Conservation (phyloP, 1,284 basidiomycete genomes). For the Cryptococcus sp. region DNA sequence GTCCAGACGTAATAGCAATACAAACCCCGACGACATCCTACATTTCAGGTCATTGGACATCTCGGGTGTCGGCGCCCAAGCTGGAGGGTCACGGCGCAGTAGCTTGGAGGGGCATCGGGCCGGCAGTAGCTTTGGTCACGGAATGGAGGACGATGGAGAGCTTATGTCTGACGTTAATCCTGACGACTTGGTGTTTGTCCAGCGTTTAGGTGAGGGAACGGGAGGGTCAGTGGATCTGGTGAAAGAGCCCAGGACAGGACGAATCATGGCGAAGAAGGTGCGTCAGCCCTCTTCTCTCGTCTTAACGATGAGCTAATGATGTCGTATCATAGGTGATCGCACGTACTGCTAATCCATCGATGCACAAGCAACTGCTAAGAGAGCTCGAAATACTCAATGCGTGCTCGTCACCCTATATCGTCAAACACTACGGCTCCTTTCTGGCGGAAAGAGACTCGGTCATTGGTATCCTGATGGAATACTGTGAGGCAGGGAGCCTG, state of each 20-base stretch:
- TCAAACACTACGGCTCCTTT: slow-evolving; percentile 91
- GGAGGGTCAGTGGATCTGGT: slow-evolving; percentile 95
- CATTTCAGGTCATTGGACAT: slow-evolving; percentile 7
- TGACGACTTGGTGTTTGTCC: slow-evolving; percentile 69
- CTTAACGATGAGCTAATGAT: not conserved
- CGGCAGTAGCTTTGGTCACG: slow-evolving; percentile 5
- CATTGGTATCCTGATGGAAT: slow-evolving; percentile 96
- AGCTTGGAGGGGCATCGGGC: slow-evolving; percentile 14
- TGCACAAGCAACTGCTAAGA: slow-evolving; percentile 82
- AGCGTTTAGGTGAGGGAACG: slow-evolving; percentile 87
- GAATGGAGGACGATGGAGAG: slow-evolving; percentile 11
- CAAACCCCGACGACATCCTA: slow-evolving; percentile 12
- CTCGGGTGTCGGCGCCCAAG: not conserved
- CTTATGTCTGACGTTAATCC: slow-evolving; percentile 39
- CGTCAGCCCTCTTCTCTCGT: slow-evolving; percentile 19
- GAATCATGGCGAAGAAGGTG: slow-evolving; percentile 86
- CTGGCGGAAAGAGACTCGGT: slow-evolving; percentile 88
- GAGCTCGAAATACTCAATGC: slow-evolving; percentile 88
- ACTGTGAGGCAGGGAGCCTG: slow-evolving; percentile 76
- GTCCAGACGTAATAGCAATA: slow-evolving; percentile 16
- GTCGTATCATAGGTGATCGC: slow-evolving; percentile 69
- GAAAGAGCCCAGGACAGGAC: slow-evolving; percentile 70
- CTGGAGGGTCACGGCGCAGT: slow-evolving; percentile 15
- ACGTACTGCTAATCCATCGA: slow-evolving; percentile 85
- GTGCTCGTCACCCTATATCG: slow-evolving; percentile 84